A percentile compares a stretch with the other conserved stretches of the same genome.
Evolutionary conservation across 2,329 filamentous ascomycete genomes (phyloP).

Genomic region (Teratosphaeriaceae sp.): DNA sequence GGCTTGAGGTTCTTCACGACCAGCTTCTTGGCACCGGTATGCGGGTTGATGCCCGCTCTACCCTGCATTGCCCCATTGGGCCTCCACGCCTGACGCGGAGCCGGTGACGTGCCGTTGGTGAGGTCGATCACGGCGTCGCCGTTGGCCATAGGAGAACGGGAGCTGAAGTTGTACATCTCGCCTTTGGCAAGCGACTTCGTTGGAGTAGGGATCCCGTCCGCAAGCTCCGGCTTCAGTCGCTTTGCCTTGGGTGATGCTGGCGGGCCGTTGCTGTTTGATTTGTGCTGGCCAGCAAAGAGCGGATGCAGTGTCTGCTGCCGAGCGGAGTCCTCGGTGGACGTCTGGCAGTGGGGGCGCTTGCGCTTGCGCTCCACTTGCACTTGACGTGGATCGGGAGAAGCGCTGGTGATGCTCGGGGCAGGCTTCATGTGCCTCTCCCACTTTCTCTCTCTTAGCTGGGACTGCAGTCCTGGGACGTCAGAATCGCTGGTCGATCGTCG

Average conservation of each 20-base stretch:
- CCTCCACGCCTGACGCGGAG: slow-evolving; percentile 18
- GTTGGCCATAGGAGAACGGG: slow-evolving; percentile 28
- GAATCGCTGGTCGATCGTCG: no score
- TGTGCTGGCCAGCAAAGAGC: slow-evolving; percentile 33
- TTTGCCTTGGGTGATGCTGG: slow-evolving; percentile 33
- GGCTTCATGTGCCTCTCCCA: slow-evolving; percentile 23
- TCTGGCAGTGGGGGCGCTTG: slow-evolving; percentile 11
- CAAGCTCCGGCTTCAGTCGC: slow-evolving; percentile 31
- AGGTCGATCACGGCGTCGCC: slow-evolving; percentile 35
- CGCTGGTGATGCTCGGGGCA: slow-evolving; percentile 11
- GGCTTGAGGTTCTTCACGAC: slow-evolving; percentile 87
- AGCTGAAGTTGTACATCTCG: slow-evolving; percentile 51
- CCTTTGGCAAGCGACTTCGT: slow-evolving; percentile 25
- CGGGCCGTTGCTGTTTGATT: slow-evolving; percentile 10
- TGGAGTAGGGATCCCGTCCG: slow-evolving; percentile 18
- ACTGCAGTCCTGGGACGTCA: no score
- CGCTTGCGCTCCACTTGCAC: slow-evolving; percentile 19
- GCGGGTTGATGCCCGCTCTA: slow-evolving; percentile 56
- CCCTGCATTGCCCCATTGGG: slow-evolving; percentile 25
- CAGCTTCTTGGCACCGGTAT: slow-evolving; percentile 73
- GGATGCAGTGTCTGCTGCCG: slow-evolving; percentile 23
- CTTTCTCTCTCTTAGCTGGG: no score
- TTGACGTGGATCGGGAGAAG: slow-evolving; percentile 10
- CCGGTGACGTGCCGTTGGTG: slow-evolving; percentile 34
- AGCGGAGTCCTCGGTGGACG: slow-evolving; percentile 6